phyloP scores from a whole-genome alignment of 2,329 filamentous ascomycete genomes.

The Talaromyces sp. region DNA sequence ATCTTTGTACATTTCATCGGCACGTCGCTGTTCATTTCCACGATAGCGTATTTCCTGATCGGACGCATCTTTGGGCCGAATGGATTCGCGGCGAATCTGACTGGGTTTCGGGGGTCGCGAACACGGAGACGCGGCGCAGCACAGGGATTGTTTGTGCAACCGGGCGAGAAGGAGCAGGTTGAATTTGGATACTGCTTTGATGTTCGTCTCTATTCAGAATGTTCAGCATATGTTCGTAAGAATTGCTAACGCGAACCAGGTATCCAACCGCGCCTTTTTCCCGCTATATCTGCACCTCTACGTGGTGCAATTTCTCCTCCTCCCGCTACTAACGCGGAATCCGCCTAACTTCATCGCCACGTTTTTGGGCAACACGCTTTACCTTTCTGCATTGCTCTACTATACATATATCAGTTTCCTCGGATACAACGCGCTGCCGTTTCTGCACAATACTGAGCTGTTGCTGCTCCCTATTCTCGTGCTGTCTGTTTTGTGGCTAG shows the following conservation, averaged over 20 bases:
- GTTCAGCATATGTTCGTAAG: neutral
- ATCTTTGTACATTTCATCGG: conserved; percentile 56
- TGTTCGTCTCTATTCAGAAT: conserved; percentile 36
- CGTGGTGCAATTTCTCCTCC: conserved; percentile 61
- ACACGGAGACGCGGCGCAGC: conserved; percentile 44
- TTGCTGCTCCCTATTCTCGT: conserved; percentile 57
- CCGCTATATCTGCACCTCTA: conserved; percentile 63
- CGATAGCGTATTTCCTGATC: conserved; percentile 59
- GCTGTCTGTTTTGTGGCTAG: conserved; percentile 54
- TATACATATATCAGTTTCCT: conserved; percentile 65
- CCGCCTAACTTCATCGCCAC: conserved; percentile 40
- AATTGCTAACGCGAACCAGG: conserved; percentile 29
- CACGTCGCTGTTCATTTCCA: conserved; percentile 54
- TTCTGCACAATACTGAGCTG: conserved; percentile 61
- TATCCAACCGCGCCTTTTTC: conserved; percentile 62
- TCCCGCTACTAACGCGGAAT: conserved; percentile 49
- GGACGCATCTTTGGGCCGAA: conserved; percentile 56
- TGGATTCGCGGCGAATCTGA: conserved; percentile 37
- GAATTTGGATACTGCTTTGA: conserved; percentile 70
- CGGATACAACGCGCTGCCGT: conserved; percentile 63
- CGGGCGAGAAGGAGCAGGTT: conserved; percentile 51
- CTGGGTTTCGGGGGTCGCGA: conserved; percentile 39
- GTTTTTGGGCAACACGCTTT: conserved; percentile 60
- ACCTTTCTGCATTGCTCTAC: conserved; percentile 59
- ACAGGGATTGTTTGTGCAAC: conserved; percentile 54